These are phyloP conservation scores for Mycena latifolia DNA, from an alignment of 768 basidiomycete genomes.

Conservation along the genomic window DNA sequence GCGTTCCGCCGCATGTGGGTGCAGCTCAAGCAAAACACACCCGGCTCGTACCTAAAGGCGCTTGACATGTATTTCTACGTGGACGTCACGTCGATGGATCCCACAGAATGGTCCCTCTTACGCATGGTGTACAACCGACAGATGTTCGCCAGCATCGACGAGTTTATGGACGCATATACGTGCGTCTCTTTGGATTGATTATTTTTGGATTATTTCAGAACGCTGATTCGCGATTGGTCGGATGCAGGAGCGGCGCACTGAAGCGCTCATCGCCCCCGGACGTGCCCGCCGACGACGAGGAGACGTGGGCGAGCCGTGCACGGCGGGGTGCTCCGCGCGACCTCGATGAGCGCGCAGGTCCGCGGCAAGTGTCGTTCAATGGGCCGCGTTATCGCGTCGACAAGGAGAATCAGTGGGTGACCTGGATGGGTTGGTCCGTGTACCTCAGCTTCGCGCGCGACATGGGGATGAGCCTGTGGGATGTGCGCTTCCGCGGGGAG, in stretches of 20 bases:
- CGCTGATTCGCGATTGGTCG: too few species aligned
- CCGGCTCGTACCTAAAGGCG: constrained; percentile 67
- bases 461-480: constrained; percentile 74
- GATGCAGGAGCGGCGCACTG: constrained; percentile 63
- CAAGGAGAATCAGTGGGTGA: constrained; percentile 62
- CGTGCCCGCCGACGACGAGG: constrained; percentile 47
- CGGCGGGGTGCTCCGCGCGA: constrained; percentile 57
- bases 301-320: constrained; percentile 61
- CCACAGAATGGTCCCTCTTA: constrained; percentile 62
- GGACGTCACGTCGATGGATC: constrained; percentile 67
- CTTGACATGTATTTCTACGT: constrained; percentile 69
- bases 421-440: constrained; percentile 77
- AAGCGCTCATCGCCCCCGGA: constrained; percentile 51
- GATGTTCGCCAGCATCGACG: constrained; percentile 59
- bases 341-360: constrained; percentile 75
- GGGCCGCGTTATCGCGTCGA: constrained; percentile 72
- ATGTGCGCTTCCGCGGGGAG: constrained; percentile 68
- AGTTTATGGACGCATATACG: constrained; percentile 65
- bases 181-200: too few species aligned
- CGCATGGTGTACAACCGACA: constrained; percentile 73
- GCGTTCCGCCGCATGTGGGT: constrained; percentile 69
- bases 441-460: constrained; percentile 75
- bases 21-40: constrained; percentile 59
- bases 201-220: too few species aligned
- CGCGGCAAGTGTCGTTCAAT: constrained; percentile 71